Evolutionary conservation across 1,284 basidiomycete genomes (phyloP).

Genomic region (Blastosporella zonata): DNA sequence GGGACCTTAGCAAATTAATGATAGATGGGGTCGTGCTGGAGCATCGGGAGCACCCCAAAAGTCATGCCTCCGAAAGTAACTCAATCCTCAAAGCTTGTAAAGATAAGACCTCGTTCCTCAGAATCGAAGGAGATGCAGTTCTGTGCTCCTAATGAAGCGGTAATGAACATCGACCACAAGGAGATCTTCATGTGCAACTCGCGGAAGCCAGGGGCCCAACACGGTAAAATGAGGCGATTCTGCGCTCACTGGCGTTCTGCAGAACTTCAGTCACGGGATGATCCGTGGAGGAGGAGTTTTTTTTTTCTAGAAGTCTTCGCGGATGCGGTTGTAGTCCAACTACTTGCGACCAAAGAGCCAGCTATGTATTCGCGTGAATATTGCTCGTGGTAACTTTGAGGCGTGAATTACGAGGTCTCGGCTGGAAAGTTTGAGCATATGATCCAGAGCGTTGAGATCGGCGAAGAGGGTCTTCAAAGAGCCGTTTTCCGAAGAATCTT

Average conservation of each 20-base stretch:
- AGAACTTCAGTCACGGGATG: background rate
- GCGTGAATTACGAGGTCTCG: too few relatives aligned
- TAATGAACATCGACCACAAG: slow-evolving; percentile 7
- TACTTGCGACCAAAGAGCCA: too few relatives aligned
- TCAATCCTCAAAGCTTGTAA: slow-evolving; percentile 2
- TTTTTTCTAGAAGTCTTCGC: background rate
- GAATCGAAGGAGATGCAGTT: background rate
- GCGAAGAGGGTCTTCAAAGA: too few relatives aligned
- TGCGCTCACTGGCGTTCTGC: background rate
- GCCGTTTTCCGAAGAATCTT: too few relatives aligned
- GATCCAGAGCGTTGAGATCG: too few relatives aligned
- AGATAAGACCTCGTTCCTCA: slow-evolving; percentile 4
- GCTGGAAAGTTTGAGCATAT: too few relatives aligned
- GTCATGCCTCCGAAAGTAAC: slow-evolving; percentile 1
- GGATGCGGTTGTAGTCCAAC: too few relatives aligned
- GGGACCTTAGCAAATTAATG: background rate
- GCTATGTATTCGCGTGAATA: too few relatives aligned
- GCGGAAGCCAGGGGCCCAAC: background rate
- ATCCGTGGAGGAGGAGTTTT: background rate
- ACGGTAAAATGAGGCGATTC: slow-evolving; percentile 4
- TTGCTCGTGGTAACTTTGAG: too few relatives aligned
- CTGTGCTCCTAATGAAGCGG: slow-evolving; percentile 13
- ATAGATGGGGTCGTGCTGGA: slow-evolving; percentile 1
- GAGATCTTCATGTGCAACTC: slow-evolving; percentile 10
- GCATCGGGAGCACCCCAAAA: slow-evolving; percentile 4